phyloP scores from a whole-genome alignment of 148 eudicot species.

The Spergularia bocconei region DNA sequence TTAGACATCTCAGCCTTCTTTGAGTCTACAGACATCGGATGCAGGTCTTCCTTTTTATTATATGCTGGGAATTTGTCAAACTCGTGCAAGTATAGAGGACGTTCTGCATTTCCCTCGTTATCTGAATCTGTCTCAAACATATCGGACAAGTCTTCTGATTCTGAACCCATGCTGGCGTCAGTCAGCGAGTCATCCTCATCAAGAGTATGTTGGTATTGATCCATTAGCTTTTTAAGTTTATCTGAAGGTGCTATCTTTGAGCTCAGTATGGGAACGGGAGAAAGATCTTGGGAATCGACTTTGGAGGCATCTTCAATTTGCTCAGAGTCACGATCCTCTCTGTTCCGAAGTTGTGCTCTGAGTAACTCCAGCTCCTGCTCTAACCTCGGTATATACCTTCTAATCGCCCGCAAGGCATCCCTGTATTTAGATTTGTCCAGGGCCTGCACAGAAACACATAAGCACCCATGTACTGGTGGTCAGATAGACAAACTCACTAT shows the following conservation, averaged over 20 bases:
- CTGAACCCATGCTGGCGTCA: conserved; percentile 48
- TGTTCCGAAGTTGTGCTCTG: conserved; percentile 45
- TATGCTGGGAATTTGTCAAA: conserved; percentile 75
- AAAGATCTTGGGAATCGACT: conserved; percentile 15
- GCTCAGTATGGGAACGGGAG: conserved; percentile 23
- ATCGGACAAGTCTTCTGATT: conserved; percentile 80
- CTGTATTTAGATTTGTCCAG: conserved; percentile 79
- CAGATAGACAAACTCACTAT: background rate
- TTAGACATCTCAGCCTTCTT: conserved; percentile 31
- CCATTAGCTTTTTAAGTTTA: conserved; percentile 54
- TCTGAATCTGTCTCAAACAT: conserved; percentile 88
- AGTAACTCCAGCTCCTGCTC: conserved; percentile 81
- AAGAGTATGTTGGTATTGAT: conserved; percentile 31
- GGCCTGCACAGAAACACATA: conserved; percentile 47
- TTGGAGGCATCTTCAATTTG: conserved; percentile 27
- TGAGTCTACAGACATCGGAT: conserved; percentile 49
- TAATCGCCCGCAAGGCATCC: conserved; percentile 75
- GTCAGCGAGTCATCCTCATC: conserved; percentile 33
- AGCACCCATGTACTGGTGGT: background rate
- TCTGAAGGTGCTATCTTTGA: conserved; percentile 38
- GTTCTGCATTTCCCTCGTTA: conserved; percentile 38
- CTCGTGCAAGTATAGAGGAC: conserved; percentile 58
- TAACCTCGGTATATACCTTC: conserved; percentile 74
- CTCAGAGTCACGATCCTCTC: conserved; percentile 32
- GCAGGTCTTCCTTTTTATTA: conserved; percentile 47